phyloP scores from a whole-genome alignment of 108 stramenopile species.

The Cyclotella distinguenda region DNA sequence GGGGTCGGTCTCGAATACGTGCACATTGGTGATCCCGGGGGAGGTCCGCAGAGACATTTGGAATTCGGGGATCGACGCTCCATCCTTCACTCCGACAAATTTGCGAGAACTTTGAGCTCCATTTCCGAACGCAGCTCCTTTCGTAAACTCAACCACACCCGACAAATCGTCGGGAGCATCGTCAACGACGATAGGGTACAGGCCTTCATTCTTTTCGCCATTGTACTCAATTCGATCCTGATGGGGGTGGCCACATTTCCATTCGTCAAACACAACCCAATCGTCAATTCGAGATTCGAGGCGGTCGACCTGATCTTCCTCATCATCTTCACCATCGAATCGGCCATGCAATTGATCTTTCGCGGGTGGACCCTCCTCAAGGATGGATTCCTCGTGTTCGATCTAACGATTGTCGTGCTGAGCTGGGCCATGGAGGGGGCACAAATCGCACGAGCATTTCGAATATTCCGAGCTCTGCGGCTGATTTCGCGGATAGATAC shows the following conservation, averaged over 20 bases:
- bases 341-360: constrained; percentile 59
- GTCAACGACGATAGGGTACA: constrained; percentile 64
- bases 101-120: background rate
- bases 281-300: constrained; percentile 42
- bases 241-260: constrained; percentile 77
- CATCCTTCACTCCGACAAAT: background rate
- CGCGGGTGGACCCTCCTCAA: constrained; percentile 51
- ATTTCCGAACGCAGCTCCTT: background rate
- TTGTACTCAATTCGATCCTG: constrained; percentile 69
- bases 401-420: constrained; percentile 61
- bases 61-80: too few species aligned
- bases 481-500: constrained; percentile 67
- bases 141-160: constrained; percentile 6
- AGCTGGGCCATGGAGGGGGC: constrained; percentile 61
- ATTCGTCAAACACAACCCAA: constrained; percentile 49
- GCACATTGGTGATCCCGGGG: too few species aligned
- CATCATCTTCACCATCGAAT: constrained; percentile 70
- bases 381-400: constrained; percentile 76
- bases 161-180: constrained; percentile 38
- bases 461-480: constrained; percentile 76
- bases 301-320: constrained; percentile 53
- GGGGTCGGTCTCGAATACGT: too few species aligned
- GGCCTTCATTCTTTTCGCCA: constrained; percentile 51
- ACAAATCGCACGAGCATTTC: constrained; percentile 76
- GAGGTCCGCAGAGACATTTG: too few species aligned